These are phyloP conservation scores for Ceratobasidium theobromae DNA, from an alignment of 1,284 basidiomycete genomes.

Conservation along the genomic window DNA sequence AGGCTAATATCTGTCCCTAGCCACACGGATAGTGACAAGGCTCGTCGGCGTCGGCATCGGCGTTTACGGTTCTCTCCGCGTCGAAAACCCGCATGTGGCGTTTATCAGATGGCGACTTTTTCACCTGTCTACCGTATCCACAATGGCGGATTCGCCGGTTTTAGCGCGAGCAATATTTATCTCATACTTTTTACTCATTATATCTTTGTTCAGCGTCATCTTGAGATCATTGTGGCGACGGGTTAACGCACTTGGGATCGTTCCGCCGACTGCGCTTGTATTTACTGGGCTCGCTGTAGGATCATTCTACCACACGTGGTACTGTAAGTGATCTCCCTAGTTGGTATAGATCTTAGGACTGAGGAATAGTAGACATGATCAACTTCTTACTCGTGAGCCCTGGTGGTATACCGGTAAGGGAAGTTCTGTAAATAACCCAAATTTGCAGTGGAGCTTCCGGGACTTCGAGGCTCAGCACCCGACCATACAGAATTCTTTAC, in stretches of 20 bases:
- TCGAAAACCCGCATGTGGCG: neutral
- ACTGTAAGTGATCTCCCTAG: constrained; percentile 51
- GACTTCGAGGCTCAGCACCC: constrained; percentile 45
- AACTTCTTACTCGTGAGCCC: constrained; percentile 53
- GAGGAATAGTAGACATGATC: constrained; percentile 50
- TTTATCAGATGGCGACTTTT: neutral
- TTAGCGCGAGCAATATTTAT: constrained; percentile 49
- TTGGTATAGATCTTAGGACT: neutral
- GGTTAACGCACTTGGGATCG: constrained; percentile 30
- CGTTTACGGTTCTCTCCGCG: neutral
- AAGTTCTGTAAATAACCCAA: neutral
- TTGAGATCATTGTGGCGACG: constrained; percentile 41
- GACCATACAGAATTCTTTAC: neutral
- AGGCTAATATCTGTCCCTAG: too few relatives aligned
- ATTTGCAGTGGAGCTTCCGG: constrained; percentile 55
- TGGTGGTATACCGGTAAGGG: neutral
- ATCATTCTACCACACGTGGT: constrained; percentile 61
- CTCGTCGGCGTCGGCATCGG: too few relatives aligned
- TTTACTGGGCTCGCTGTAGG: constrained; percentile 46
- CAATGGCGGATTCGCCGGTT: constrained; percentile 27
- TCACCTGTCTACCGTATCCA: neutral
- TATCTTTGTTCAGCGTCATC: constrained; percentile 47
- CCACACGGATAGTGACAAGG: too few relatives aligned
- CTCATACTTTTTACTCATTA: constrained; percentile 54
- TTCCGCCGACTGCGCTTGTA: constrained; percentile 36